Evolutionary conservation across 2,329 filamentous ascomycete species (phyloP), one percentile per base, ranked within the genome.

Genomic region (Byssochlamys sp.): DNA sequence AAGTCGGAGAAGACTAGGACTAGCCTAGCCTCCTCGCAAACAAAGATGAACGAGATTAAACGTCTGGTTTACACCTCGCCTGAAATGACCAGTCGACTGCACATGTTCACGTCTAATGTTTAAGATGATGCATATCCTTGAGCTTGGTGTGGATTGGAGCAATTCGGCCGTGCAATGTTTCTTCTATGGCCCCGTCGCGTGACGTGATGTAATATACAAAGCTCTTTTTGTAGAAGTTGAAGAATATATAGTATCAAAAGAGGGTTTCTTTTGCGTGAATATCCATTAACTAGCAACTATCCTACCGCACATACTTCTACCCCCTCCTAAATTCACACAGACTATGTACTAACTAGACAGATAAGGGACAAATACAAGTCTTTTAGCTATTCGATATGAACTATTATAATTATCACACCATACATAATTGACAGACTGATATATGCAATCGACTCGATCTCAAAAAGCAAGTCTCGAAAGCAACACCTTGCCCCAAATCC

Each of bases 51-150:
- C 31, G 39, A 45, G 39, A 27, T 55, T 45, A 59, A 39, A 60
- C 59, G 57, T 57, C 59, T 31, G 54, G 57, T 61, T 19, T 55
- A 11, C 33, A 53, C 45, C 58, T 54, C 56, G 58, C 39, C 39
- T n/a, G 39, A 4, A 45, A 45, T 45, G 39, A 45, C n/a, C 39
- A 45, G 39, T 45, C 39, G 39, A 45, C n/a, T 45, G 39, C 39
- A 19, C 39, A 45, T 14, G 39, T 45, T 45, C 39, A 45, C 39
- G 39, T 45, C n/a, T 45, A 45, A 45, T 45, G 39, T 45, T 45
- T 7, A 19, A 45, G n/a, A 45, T 45, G 4, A 45, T 45, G 39
- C 19, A 45, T 24, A 45, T 11, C 39, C 19, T 45, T 7, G 39
- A 45, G 1, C 39, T 19, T 45, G 39, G 19, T 45, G 39, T 45